These are phyloP conservation scores for Mycena olivaceomarginata DNA, from an alignment of 768 basidiomycete genomes.

Conservation along the genomic window DNA sequence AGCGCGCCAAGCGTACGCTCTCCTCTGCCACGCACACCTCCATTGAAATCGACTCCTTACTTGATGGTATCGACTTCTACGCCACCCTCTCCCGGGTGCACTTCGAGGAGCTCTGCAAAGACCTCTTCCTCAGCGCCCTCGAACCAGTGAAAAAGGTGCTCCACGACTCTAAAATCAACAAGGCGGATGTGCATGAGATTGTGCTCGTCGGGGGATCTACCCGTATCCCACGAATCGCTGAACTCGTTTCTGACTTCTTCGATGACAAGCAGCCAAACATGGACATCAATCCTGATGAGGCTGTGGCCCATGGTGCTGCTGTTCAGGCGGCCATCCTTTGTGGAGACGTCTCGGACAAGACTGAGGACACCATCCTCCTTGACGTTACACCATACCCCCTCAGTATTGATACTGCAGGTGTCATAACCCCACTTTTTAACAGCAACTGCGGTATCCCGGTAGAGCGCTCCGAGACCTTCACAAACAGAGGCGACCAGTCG, in stretches of 20 bases:
- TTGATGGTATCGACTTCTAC: slow-evolving; percentile 83
- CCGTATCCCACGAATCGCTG: slow-evolving; percentile 26
- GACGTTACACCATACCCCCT: slow-evolving; percentile 54
- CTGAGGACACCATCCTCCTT: slow-evolving; percentile 7
- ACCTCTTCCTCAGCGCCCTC: slow-evolving; percentile 76
- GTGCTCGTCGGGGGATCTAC: slow-evolving; percentile 36
- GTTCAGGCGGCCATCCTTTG: slow-evolving; percentile 31
- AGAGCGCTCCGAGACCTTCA: no score
- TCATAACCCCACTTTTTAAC: no score
- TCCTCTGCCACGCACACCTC: slow-evolving; percentile 79
- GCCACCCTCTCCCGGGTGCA: slow-evolving; percentile 81
- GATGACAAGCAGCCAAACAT: no score
- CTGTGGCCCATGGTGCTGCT: slow-evolving; percentile 26
- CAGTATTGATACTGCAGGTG: slow-evolving; percentile 33
- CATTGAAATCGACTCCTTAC: slow-evolving; percentile 76
- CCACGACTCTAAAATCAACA: slow-evolving; percentile 27
- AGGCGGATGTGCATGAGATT: slow-evolving; percentile 29
- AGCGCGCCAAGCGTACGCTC: slow-evolving; percentile 83
- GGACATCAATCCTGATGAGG: slow-evolving; percentile 34
- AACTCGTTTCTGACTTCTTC: slow-evolving; percentile 29
- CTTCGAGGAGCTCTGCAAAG: slow-evolving; percentile 79
- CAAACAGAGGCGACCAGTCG: no score
- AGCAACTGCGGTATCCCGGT: no score
- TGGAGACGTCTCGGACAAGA: background rate
- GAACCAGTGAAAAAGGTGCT: slow-evolving; percentile 80